phyloP scores from a whole-genome alignment of 352 stramenopile species.

The Achlya hypogyna region DNA sequence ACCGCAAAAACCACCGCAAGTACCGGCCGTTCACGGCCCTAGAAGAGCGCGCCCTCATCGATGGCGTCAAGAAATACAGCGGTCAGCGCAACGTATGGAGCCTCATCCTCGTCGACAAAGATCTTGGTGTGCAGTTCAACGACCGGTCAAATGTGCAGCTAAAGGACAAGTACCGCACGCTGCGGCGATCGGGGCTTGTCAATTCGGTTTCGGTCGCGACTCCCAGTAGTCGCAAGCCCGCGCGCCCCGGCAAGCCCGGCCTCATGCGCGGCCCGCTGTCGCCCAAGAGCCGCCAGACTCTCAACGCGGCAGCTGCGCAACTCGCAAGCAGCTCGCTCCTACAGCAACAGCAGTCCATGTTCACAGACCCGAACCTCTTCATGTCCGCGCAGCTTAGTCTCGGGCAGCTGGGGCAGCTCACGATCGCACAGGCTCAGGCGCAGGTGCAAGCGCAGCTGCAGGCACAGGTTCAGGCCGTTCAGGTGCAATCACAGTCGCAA shows the following conservation, averaged over 20 bases:
- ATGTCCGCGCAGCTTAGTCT: conserved; percentile 21
- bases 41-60: conserved; percentile 80
- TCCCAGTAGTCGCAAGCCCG: conserved; percentile 34
- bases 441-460: conserved; percentile 32
- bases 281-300: conserved; percentile 12
- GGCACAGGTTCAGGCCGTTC: conserved; percentile 30
- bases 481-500: conserved; percentile 39
- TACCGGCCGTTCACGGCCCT: conserved; percentile 65
- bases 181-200: conserved; percentile 47
- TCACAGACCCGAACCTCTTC: conserved; percentile 33
- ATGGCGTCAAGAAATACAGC: conserved; percentile 79
- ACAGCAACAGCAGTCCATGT: conserved; percentile 28
- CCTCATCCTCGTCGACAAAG: conserved; percentile 72
- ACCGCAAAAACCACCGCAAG: conserved; percentile 81
- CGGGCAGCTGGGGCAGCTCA: conserved; percentile 28
- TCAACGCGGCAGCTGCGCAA: conserved; percentile 3
- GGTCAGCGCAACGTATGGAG: conserved; percentile 78
- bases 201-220: conserved; percentile 35
- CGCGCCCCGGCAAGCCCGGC: conserved; percentile 25
- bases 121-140: conserved; percentile 68
- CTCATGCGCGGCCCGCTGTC: conserved; percentile 25
- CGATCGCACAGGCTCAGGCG: conserved; percentile 31
- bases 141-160: conserved; percentile 75
- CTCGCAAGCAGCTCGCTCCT: conserved; percentile 20
- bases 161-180: conserved; percentile 79